Base-by-base conservation (phyloP, 2,329 filamentous ascomycete species). In the Hypomyces rosellus region DNA sequence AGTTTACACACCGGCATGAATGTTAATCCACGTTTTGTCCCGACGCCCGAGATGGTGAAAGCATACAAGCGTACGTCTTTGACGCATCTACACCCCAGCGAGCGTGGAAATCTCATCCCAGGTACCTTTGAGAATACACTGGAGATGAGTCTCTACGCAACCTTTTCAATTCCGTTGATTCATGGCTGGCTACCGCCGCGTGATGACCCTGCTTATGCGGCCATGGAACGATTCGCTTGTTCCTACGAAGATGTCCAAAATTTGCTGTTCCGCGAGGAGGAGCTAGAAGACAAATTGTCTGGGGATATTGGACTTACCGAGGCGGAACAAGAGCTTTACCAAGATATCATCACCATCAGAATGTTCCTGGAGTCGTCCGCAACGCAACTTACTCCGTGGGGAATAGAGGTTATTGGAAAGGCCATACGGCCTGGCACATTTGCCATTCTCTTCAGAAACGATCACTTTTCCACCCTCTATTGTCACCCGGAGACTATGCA, bases 1-100 rank as follows among this genome's bases (percentile, higher is more conserved):
- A 88, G 89, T 41, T 73, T 99, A 2, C 89, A 96, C 59, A 97
- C 91, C 0, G 93, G 93, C 36, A 96, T 99, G 88, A 99, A 97
- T 61, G 92, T 97, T 51, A 99, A 99, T 57, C 93, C 93, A 2
- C 82, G 87, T 16, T 93, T 96, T 56, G 77, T 95, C 7, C 78
- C 88, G 2, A 76, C 73, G 0, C 63, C 69, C 7, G 72, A 77
- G 13, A 66, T 74, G 16, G 62, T 72, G 30, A 67, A 60, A 49
- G 73, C 74, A 2, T 74, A 76, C 42, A 76, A 74, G 63, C 74
- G 70, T 46, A 80, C 71, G 3, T 77, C 76, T 0, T 69, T 81
- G 34, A 75, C 74, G 1, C 74, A 82, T 55, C 60, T 79, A 2
- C 71, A 78, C 54, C 74, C 76, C 1, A 68, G 70, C 0, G 73